phyloP scores from a whole-genome alignment of 1,139 yeast genomes.

The Ogataea hybrid region DNA sequence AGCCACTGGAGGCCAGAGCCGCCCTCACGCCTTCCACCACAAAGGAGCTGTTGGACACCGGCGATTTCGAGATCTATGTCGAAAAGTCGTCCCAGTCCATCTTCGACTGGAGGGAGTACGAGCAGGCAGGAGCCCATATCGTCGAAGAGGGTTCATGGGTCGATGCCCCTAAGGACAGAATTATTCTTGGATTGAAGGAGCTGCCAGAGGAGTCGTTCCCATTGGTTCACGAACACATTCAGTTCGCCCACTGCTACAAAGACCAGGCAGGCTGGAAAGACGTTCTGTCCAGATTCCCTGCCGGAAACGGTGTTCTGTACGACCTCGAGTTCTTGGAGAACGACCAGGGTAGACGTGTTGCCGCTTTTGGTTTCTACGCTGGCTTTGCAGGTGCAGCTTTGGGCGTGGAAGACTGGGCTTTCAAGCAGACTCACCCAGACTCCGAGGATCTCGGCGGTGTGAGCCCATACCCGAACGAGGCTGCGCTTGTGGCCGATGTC shows the following conservation, averaged over 20 bases:
- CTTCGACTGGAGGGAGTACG: conserved; percentile 73
- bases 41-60: conserved; percentile 79
- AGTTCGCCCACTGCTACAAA: conserved; percentile 98
- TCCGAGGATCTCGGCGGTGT: conserved; percentile 70
- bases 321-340: conserved; percentile 94
- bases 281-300: conserved; percentile 83
- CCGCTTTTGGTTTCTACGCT: conserved; percentile 98
- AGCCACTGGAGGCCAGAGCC: conserved; percentile 96
- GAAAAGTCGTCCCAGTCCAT: conserved; percentile 86
- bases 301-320: conserved; percentile 85
- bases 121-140: conserved; percentile 74
- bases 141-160: conserved; percentile 96
- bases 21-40: conserved; percentile 93
- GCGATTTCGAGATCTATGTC: conserved; percentile 74
- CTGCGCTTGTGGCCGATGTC: conserved; percentile 67
- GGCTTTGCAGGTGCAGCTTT: conserved; percentile 99
- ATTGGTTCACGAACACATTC: conserved; percentile 90
- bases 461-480: conserved; percentile 79
- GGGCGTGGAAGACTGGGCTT: conserved; percentile 93
- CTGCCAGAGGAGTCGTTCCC: conserved; percentile 96
- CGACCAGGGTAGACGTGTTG: conserved; percentile 96
- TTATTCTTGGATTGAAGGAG: conserved; percentile 91
- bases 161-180: conserved; percentile 82
- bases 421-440: conserved; percentile 72
- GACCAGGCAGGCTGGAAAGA: conserved; percentile 97